These are phyloP conservation scores for Sclerotinia sclerotiorum DNA, from an alignment of 2,329 filamentous ascomycete species.

Conservation along the genomic window DNA sequence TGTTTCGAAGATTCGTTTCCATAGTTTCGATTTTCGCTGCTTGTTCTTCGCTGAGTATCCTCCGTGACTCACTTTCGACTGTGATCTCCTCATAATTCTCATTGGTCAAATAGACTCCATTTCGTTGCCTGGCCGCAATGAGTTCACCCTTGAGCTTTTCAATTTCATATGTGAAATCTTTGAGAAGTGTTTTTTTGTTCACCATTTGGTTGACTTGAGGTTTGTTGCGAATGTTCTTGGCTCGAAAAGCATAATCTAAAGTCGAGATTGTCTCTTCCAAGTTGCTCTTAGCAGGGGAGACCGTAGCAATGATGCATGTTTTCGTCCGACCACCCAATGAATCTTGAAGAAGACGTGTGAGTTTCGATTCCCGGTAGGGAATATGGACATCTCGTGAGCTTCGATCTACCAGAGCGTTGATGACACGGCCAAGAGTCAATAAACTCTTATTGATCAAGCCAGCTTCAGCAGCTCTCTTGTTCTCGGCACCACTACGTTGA, in stretches of 20 bases:
- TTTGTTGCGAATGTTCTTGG: constrained; percentile 98
- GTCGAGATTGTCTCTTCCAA: constrained; percentile 98
- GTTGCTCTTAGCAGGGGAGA: constrained; percentile 92
- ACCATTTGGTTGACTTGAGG: constrained; percentile 91
- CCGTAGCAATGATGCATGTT: constrained; percentile 96
- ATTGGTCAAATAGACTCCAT: constrained; percentile 90
- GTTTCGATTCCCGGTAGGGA: constrained; percentile 88
- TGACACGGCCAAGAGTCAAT: constrained; percentile 90
- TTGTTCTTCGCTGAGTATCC: constrained; percentile 91
- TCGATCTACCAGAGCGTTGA: constrained; percentile 93
- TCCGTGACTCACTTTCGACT: constrained; percentile 84
- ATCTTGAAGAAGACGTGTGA: constrained; percentile 92
- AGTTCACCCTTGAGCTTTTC: constrained; percentile 93
- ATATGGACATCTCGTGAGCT: constrained; percentile 67
- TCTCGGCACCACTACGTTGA: constrained; percentile 92
- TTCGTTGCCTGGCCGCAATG: constrained; percentile 87
- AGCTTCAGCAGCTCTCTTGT: constrained; percentile 93
- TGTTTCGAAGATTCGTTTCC: constrained; percentile 86
- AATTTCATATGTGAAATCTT: constrained; percentile 88
- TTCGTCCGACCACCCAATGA: constrained; percentile 94
- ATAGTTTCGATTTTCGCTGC: constrained; percentile 88
- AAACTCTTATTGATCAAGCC: constrained; percentile 98
- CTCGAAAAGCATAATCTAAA: constrained; percentile 93
- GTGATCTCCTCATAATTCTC: constrained; percentile 90
- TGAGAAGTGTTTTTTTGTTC: constrained; percentile 88